phyloP scores from a whole-genome alignment of 192 early-diverging fungal genomes.

The Piromyces finnis region DNA sequence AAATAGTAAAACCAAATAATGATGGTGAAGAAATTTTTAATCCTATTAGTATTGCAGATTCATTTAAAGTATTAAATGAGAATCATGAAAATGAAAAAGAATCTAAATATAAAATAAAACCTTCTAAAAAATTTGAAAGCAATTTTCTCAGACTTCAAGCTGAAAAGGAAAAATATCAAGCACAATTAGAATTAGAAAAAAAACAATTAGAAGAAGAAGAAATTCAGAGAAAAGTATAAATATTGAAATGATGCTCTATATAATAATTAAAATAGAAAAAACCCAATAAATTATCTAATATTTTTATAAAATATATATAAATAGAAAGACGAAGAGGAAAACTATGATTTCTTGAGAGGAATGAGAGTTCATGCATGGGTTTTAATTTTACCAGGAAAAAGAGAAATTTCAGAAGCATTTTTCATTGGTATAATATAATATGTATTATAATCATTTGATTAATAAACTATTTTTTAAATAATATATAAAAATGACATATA shows the following conservation, averaged over 20 bases:
- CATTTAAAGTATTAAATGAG: background rate
- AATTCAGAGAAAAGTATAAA: constrained; percentile 8
- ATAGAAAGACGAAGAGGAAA: constrained; percentile 12
- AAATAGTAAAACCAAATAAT: background rate
- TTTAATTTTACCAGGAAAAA: constrained; percentile 30
- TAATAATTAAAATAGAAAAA: too few relatives aligned
- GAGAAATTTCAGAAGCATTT: constrained; percentile 34
- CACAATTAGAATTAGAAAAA: constrained; percentile 12
- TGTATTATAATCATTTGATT: too few relatives aligned
- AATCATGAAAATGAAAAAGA: background rate
- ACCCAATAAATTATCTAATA: too few relatives aligned
- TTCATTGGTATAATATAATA: constrained; percentile 22
- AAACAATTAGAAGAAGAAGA: constrained; percentile 5
- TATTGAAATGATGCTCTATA: too few relatives aligned
- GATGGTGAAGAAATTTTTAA: background rate
- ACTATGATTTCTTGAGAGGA: constrained; percentile 33
- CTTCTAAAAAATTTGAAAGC: constrained; percentile 19
- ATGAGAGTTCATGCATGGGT: constrained; percentile 39
- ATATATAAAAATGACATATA: background rate
- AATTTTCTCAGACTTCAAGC: constrained; percentile 28
- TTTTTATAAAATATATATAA: background rate
- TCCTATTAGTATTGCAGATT: background rate
- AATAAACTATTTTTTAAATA: too few relatives aligned
- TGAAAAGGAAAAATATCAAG: constrained; percentile 9
- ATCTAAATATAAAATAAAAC: constrained; percentile 23